Conservation (phyloP, 768 basidiomycete genomes). For the Lentinula boryana region DNA sequence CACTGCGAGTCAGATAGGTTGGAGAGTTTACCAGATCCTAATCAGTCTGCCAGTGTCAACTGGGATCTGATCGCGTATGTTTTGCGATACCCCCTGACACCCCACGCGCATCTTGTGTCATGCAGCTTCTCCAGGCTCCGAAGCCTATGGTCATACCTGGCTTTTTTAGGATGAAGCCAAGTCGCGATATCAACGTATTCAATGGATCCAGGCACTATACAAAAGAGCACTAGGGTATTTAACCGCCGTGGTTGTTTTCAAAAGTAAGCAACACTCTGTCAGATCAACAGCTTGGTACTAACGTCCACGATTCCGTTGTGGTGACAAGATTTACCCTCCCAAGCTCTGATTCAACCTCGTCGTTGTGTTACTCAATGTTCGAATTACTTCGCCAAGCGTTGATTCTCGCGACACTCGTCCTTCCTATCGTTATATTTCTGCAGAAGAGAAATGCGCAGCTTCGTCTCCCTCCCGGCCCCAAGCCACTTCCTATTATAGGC, state of each 20-base stretch:
- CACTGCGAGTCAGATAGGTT: no score
- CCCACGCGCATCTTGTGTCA: no score
- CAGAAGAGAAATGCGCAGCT: neutral
- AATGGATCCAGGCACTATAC: neutral
- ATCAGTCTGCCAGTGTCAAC: no score
- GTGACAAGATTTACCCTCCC: neutral
- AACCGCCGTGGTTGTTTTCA: neutral
- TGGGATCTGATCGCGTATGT: no score
- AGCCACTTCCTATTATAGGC: conserved; percentile 17
- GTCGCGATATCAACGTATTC: neutral
- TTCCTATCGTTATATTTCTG: neutral
- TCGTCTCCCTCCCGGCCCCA: conserved; percentile 23
- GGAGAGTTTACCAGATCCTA: no score
- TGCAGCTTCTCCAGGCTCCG: no score
- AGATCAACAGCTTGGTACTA: neutral
- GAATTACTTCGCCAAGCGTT: neutral
- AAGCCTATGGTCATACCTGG: no score
- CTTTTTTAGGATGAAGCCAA: no score
- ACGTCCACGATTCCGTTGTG: neutral
- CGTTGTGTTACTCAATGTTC: neutral
- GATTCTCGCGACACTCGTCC: neutral
- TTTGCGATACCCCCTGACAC: no score
- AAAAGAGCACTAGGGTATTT: neutral
- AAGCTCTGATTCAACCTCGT: no score
- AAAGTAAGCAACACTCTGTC: no score